phyloP scores from a whole-genome alignment of 768 basidiomycete genomes.

The Chalciporus piperatus region DNA sequence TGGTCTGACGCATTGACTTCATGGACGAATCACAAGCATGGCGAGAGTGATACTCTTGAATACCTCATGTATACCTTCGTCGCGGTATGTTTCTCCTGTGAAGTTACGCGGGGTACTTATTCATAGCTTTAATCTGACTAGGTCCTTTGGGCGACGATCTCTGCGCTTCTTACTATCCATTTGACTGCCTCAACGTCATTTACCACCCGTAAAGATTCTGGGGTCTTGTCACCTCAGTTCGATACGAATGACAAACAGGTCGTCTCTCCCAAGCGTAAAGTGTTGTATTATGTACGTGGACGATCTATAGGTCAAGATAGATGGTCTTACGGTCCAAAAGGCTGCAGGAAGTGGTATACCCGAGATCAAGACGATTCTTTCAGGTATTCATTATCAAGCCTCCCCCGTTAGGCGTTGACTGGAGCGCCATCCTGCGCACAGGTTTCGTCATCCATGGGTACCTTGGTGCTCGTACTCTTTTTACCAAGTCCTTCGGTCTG shows the following conservation, averaged over 20 bases:
- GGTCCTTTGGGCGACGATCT: slow-evolving; percentile 69
- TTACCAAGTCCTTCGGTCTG: slow-evolving; percentile 87
- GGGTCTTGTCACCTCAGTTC: slow-evolving; percentile 53
- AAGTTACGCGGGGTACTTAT: slow-evolving; percentile 1
- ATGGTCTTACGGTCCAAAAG: slow-evolving; percentile 37
- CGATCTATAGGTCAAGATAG: background rate
- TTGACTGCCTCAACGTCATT: slow-evolving; percentile 90
- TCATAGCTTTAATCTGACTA: slow-evolving; percentile 26
- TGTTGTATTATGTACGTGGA: slow-evolving; percentile 77
- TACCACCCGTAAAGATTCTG: slow-evolving; percentile 84
- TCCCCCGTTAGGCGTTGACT: slow-evolving; percentile 10
- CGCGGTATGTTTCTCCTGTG: slow-evolving; percentile 59
- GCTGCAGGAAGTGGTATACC: slow-evolving; percentile 96
- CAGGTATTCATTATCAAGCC: slow-evolving; percentile 43
- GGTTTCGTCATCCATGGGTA: slow-evolving; percentile 98
- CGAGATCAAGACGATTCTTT: slow-evolving; percentile 93
- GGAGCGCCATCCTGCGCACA: slow-evolving; percentile 18
- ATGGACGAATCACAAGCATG: slow-evolving; percentile 10
- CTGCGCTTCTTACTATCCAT: slow-evolving; percentile 79
- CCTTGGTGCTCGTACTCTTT: slow-evolving; percentile 83
- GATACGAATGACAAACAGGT: slow-evolving; percentile 25
- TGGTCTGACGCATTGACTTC: slow-evolving; percentile 65
- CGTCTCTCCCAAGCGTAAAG: slow-evolving; percentile 50
- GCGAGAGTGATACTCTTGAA: slow-evolving; percentile 46
- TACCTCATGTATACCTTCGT: slow-evolving; percentile 69